These are phyloP conservation scores for Geoglossum glabrum DNA, from an alignment of 495 filamentous ascomycete genomes.

Conservation along the genomic window DNA sequence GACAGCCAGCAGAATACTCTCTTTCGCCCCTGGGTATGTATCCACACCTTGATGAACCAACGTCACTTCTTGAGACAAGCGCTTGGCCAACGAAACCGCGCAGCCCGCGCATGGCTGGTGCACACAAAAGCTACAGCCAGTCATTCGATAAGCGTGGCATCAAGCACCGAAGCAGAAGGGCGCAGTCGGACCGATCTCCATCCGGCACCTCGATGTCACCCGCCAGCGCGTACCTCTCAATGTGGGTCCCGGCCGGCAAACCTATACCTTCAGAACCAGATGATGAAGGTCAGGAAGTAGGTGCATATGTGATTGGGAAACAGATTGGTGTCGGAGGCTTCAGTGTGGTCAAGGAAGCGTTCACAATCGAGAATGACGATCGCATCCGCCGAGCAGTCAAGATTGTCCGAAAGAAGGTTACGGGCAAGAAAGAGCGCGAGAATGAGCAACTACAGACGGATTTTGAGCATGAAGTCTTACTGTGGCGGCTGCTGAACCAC, in stretches of 20 bases:
- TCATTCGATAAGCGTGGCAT: not conserved
- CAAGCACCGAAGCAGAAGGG: constrained; percentile 1
- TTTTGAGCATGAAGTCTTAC: constrained; percentile 52
- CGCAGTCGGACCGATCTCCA: constrained; percentile 13
- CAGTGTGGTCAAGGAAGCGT: constrained; percentile 50
- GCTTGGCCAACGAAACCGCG: not conserved
- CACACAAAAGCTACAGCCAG: not conserved
- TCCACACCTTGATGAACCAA: constrained; percentile 18
- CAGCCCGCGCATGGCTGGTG: not conserved
- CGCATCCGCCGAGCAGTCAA: constrained; percentile 42
- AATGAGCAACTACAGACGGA: constrained; percentile 51
- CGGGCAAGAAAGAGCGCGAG: constrained; percentile 34
- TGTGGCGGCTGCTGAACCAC: constrained; percentile 53
- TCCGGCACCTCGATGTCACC: constrained; percentile 20
- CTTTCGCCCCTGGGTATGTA: constrained; percentile 33
- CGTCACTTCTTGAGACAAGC: not conserved
- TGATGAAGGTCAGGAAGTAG: constrained; percentile 55
- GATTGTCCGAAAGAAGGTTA: constrained; percentile 44
- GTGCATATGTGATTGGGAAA: constrained; percentile 51
- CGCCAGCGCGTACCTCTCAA: constrained; percentile 36
- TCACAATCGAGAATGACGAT: constrained; percentile 36
- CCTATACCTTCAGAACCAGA: constrained; percentile 34
- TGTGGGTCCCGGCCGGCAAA: constrained; percentile 24
- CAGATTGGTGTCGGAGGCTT: constrained; percentile 53
- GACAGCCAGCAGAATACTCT: constrained; percentile 25